Evolutionary conservation across 2,329 filamentous ascomycete genomes (phyloP).

Genomic region (Sarocladium strictum): DNA sequence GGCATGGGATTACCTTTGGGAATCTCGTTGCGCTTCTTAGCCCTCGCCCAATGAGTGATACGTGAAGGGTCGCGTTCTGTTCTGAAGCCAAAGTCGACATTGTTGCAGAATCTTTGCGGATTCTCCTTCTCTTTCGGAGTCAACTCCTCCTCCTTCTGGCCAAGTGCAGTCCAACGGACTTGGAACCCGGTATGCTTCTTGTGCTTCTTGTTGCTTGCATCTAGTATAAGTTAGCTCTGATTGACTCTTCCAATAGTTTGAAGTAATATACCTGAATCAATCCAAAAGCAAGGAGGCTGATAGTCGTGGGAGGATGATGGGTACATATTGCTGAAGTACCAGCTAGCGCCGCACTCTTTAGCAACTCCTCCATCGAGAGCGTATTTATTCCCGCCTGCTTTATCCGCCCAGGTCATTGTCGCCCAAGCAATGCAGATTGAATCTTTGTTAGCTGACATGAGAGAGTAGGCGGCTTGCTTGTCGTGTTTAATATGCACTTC

Average conservation of each 20-base stretch:
- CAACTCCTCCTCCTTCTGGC: conserved; percentile 6
- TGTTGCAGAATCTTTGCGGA: conserved; percentile 15
- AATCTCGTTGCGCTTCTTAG: conserved; percentile 5
- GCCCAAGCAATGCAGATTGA: conserved; percentile 15
- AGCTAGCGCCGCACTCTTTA: conserved; percentile 11
- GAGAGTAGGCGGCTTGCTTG: conserved; percentile 17
- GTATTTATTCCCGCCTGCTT: conserved; percentile 13
- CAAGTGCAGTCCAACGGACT: conserved; percentile 25
- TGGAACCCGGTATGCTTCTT: conserved; percentile 21
- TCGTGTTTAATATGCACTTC: conserved; percentile 14
- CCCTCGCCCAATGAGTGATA: conserved; percentile 10
- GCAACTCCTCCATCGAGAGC: conserved; percentile 13
- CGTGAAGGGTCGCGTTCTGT: conserved; percentile 11
- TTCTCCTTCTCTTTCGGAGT: conserved; percentile 7
- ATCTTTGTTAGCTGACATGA: conserved; percentile 19
- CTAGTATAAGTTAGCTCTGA: not conserved
- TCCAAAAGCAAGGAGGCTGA: conserved; percentile 12
- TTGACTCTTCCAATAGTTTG: not conserved
- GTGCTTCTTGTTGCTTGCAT: conserved; percentile 14
- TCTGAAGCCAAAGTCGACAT: conserved; percentile 11
- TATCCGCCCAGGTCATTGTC: conserved; percentile 13
- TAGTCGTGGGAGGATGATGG: not conserved
- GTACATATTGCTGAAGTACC: conserved; percentile 3
- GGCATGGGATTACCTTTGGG: not conserved
- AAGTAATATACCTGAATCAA: conserved; percentile 10